Percentiles rank a stretch among this genome's conserved stretches.
These are phyloP conservation scores for Kentomonas sorsogonicus DNA, from an alignment of 208 protist species.

Conservation along the genomic window DNA sequence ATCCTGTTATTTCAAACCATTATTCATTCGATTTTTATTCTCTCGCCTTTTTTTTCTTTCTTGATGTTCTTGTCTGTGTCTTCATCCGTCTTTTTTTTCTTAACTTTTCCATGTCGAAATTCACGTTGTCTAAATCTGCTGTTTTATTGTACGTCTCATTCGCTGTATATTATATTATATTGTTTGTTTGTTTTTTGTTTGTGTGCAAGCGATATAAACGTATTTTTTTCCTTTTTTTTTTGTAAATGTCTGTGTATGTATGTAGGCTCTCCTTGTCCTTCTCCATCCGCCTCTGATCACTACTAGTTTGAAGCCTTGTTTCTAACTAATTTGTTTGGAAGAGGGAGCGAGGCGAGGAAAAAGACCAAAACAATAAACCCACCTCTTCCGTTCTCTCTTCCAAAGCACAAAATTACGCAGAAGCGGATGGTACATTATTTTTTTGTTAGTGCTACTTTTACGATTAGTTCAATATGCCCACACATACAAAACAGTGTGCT, in stretches of 20 bases:
- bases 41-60: constrained; percentile 1
- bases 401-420: no score
- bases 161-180: constrained; percentile 3
- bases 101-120: not conserved
- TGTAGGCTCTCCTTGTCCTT: not conserved
- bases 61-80: not conserved
- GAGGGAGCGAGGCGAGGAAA: no score
- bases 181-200: constrained; percentile 10
- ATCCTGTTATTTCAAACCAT: constrained; percentile 3
- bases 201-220: not conserved
- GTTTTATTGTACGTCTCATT: constrained; percentile 6
- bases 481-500: no score
- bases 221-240: constrained; percentile 8
- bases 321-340: constrained; percentile 1
- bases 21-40: not conserved
- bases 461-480: no score
- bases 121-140: constrained; percentile 4
- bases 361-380: no score
- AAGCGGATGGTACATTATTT: no score
- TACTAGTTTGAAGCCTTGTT: not conserved
- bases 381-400: no score
- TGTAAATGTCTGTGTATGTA: not conserved
- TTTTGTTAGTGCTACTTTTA: no score
- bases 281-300: not conserved
- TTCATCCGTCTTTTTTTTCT: constrained; percentile 10